A percentile compares a stretch with the other conserved stretches of the same genome.
Evolutionary conservation across 805 yeast genomes (phyloP).

Genomic region (Yamadazyma nakazawae): DNA sequence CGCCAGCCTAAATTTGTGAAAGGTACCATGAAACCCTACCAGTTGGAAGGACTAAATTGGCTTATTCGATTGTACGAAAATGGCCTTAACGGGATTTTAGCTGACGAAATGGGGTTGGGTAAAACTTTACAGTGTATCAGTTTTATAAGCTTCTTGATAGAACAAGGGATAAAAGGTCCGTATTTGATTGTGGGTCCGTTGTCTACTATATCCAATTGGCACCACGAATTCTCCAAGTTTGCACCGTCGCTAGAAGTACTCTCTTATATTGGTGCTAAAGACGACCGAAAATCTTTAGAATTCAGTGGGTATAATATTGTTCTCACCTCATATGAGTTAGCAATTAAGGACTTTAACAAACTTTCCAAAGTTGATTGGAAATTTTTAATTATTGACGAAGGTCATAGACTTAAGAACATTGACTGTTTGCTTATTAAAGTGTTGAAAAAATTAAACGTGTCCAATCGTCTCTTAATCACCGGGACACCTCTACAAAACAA

Average conservation of each 20-base stretch:
- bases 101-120: conserved; percentile 98
- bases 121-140: conserved; percentile 89
- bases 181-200: conserved; percentile 77
- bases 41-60: conserved; percentile 90
- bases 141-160: conserved; percentile 68
- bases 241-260: conserved; percentile 67
- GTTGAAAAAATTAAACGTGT: conserved; percentile 62
- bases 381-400: conserved; percentile 90
- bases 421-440: conserved; percentile 72
- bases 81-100: conserved; percentile 91
- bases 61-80: conserved; percentile 82
- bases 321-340: conserved; percentile 78
- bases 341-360: conserved; percentile 59
- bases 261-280: conserved; percentile 63
- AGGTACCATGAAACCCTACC: conserved; percentile 70
- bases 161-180: conserved; percentile 76
- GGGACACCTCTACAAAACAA: conserved; percentile 98
- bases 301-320: conserved; percentile 45
- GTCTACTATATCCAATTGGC: conserved; percentile 87
- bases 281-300: conserved; percentile 39
- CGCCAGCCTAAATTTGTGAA: conserved; percentile 31
- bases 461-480: conserved; percentile 76
- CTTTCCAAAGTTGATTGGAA: conserved; percentile 59
- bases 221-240: conserved; percentile 63
- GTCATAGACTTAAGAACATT: conserved; percentile 85